Evolutionary conservation across 345 rosid species (phyloP).

Genomic region (Sapria himalayana): DNA sequence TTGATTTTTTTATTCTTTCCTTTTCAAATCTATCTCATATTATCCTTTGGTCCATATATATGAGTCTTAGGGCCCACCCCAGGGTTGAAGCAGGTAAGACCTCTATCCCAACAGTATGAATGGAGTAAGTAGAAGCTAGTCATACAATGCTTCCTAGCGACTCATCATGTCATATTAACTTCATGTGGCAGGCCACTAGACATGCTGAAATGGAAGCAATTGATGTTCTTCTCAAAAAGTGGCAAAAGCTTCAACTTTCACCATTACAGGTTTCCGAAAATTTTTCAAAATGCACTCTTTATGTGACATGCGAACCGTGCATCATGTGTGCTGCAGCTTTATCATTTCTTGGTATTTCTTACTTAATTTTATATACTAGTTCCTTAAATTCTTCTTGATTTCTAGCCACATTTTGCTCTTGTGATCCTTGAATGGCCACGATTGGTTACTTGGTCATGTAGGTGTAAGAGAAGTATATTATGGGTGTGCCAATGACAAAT

Average conservation of each 20-base stretch:
- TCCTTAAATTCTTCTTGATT: not conserved
- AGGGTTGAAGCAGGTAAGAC: too few species aligned
- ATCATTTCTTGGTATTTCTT: constrained; percentile 57
- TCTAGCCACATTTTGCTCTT: not conserved
- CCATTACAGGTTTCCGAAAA: constrained; percentile 33
- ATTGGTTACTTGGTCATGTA: constrained; percentile 5
- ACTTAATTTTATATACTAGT: not conserved
- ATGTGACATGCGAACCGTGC: constrained; percentile 85
- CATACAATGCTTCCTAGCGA: too few species aligned
- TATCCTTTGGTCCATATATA: too few species aligned
- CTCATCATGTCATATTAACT: not conserved
- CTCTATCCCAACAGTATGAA: too few species aligned
- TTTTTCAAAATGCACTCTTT: constrained; percentile 39
- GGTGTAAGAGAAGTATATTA: constrained; percentile 52
- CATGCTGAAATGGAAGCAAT: constrained; percentile 95
- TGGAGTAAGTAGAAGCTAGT: too few species aligned
- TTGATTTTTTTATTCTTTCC: too few species aligned
- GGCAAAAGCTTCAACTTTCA: constrained; percentile 40
- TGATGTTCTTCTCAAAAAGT: constrained; percentile 42
- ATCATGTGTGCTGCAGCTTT: constrained; percentile 87
- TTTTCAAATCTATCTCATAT: too few species aligned
- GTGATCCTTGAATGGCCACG: not conserved
- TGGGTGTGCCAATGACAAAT: constrained; percentile 68
- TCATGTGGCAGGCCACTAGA: constrained; percentile 38
- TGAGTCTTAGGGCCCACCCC: too few species aligned